A percentile compares a stretch with the other conserved stretches of the same genome.
Conservation (phyloP, 306 rosid genomes). For the Cucurbita pepo region DNA sequence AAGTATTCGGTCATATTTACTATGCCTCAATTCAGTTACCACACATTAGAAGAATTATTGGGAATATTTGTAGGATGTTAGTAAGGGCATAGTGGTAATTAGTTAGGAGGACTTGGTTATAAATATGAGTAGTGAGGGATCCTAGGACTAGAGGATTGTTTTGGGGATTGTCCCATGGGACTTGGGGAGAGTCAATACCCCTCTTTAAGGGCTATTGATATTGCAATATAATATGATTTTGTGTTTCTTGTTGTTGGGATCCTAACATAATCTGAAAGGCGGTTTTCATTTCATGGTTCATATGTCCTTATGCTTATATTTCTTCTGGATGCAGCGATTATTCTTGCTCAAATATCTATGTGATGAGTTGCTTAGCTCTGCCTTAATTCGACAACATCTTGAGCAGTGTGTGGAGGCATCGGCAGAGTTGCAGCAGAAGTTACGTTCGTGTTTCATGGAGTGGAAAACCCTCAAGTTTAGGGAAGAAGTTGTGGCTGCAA, state of each 20-base stretch:
- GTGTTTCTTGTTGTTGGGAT: too few species aligned
- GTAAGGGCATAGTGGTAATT: not conserved
- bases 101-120: not conserved
- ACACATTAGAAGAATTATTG: not conserved
- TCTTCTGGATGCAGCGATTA: slow-evolving; percentile 52
- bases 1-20: not conserved
- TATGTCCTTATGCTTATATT: slow-evolving; percentile 2
- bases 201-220: too few species aligned
- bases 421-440: slow-evolving; percentile 67
- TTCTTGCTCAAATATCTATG: slow-evolving; percentile 72
- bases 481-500: slow-evolving; percentile 65
- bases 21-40: not conserved
- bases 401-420: slow-evolving; percentile 80
- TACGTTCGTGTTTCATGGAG: slow-evolving; percentile 55
- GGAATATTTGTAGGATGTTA: not conserved
- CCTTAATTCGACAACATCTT: slow-evolving; percentile 68
- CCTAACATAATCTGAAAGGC: not conserved
- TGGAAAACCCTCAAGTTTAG: slow-evolving; percentile 74
- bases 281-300: not conserved
- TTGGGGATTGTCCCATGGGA: too few species aligned
- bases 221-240: too few species aligned
- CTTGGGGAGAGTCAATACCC: too few species aligned
- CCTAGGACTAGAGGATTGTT: too few species aligned
- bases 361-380: slow-evolving; percentile 78
- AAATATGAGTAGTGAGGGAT: not conserved